Evolutionary conservation across 2,329 filamentous ascomycete genomes (phyloP), one percentile per base, ranked within the genome.

Genomic region (Dothidotthia symphoricarpi): DNA sequence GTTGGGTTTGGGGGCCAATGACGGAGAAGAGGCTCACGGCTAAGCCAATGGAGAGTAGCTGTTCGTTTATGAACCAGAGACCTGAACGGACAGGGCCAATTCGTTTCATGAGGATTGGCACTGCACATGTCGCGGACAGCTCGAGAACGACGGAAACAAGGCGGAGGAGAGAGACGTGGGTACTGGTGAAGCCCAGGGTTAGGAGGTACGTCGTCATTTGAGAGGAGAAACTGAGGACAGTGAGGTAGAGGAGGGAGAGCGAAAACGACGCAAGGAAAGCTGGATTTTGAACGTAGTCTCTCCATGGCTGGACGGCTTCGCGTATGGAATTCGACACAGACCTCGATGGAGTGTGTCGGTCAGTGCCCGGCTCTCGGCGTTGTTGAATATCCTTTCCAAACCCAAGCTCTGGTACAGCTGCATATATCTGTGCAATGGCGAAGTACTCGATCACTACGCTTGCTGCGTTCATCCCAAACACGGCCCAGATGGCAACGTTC

Each of bases 21-120:
- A 39, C 28, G 10, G 53, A 45, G 39, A 57, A 65, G 0, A 63
- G 34, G 2, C 49, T 49, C 14, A 68, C 59, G 53, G 69, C 48
- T 34, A 75, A 58, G 57, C 69, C 47, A 50, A 80, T 45, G 31
- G 75, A 81, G 3, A 69, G 39, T n/a, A 83, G 69, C 56, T 88
- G 83, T 77, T 81, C 86, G 38, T 76, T 81, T 8, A 83, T 57
- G 45, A 80, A 81, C 86, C 86, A 89, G 3, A 88, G 71, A 0
- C 85, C 86, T 0, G 77, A 74, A n/a, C 86, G 70, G 6, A 86
- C 69, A 1, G 71, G 57, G 15, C 72, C 71, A 5, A 75, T 72
- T 3, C 55, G 59, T 2, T 50, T 51, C 71, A 81, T 81, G 11
- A 83, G 57, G 37, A 68, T 64, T 0, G 82, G 82, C 0, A 75